Evolutionary conservation across 2,329 filamentous ascomycete genomes (phyloP).

Genomic region (Monosporascus sp.): DNA sequence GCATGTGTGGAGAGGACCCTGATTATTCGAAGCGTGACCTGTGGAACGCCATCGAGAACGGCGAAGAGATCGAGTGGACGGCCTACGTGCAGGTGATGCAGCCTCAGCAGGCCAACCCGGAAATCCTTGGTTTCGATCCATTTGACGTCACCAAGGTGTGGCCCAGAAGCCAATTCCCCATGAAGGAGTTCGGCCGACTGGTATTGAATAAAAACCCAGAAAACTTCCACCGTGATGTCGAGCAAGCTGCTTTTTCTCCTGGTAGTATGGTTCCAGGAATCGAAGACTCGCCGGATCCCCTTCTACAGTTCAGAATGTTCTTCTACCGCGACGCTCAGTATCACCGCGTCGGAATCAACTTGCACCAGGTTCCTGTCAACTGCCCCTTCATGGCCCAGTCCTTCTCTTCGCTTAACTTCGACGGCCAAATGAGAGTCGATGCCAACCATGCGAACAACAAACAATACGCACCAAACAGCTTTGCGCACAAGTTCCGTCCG

Average conservation of each 20-base stretch:
- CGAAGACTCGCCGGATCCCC: slow-evolving; percentile 40
- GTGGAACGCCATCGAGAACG: slow-evolving; percentile 46
- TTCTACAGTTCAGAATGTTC: slow-evolving; percentile 45
- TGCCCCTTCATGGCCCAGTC: slow-evolving; percentile 37
- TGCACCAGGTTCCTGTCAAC: slow-evolving; percentile 42
- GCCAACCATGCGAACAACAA: slow-evolving; percentile 41
- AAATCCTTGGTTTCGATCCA: slow-evolving; percentile 45
- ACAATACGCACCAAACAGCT: slow-evolving; percentile 47
- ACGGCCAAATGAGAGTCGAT: slow-evolving; percentile 42
- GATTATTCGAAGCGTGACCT: slow-evolving; percentile 50
- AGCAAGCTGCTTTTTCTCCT: slow-evolving; percentile 46
- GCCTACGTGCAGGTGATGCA: slow-evolving; percentile 51
- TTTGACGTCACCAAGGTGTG: slow-evolving; percentile 51
- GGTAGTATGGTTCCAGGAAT: slow-evolving; percentile 46
- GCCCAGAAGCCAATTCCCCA: slow-evolving; percentile 41
- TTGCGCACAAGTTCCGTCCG: slow-evolving; percentile 44
- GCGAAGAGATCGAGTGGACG: slow-evolving; percentile 49
- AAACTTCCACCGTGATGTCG: slow-evolving; percentile 45
- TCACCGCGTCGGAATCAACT: slow-evolving; percentile 46
- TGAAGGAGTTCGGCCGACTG: slow-evolving; percentile 43
- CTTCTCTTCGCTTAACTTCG: slow-evolving; percentile 41
- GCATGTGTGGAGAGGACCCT: slow-evolving; percentile 41
- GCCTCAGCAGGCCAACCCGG: slow-evolving; percentile 46
- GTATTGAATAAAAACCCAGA: slow-evolving; percentile 49
- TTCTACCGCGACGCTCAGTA: slow-evolving; percentile 45